phyloP scores from a whole-genome alignment of 257 asterid genomes.

The Solanum verrucosum region DNA sequence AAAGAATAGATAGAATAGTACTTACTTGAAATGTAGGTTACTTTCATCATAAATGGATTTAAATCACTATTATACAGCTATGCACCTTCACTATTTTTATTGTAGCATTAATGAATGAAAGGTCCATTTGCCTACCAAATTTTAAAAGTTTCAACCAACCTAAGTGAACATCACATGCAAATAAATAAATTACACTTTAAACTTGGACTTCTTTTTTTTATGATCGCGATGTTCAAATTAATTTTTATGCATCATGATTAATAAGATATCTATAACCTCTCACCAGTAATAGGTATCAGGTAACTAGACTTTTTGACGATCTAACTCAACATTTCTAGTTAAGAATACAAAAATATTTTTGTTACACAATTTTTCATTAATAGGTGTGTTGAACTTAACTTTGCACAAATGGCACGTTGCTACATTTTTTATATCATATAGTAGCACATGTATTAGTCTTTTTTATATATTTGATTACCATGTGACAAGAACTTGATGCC shows the following conservation, averaged over 20 bases:
- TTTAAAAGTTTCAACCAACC: neutral
- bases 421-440: neutral
- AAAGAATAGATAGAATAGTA: neutral
- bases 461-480: neutral
- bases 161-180: neutral
- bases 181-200: neutral
- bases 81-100: neutral
- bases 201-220: neutral
- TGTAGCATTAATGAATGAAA: neutral
- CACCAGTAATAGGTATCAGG: rapidly evolving
- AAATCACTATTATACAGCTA: neutral
- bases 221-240: rapidly evolving
- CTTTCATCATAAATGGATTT: neutral
- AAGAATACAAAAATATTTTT: neutral
- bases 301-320: too few relatives aligned
- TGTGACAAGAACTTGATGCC: neutral
- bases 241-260: too few relatives aligned
- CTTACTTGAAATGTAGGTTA: neutral
- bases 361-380: neutral
- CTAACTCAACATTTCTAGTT: neutral
- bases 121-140: neutral
- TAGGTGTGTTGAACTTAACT: neutral
- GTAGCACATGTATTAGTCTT: neutral
- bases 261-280: too few relatives aligned
- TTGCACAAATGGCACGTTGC: neutral